Conservation (phyloP, 2,329 filamentous ascomycete species). For the Xylaria sp. region DNA sequence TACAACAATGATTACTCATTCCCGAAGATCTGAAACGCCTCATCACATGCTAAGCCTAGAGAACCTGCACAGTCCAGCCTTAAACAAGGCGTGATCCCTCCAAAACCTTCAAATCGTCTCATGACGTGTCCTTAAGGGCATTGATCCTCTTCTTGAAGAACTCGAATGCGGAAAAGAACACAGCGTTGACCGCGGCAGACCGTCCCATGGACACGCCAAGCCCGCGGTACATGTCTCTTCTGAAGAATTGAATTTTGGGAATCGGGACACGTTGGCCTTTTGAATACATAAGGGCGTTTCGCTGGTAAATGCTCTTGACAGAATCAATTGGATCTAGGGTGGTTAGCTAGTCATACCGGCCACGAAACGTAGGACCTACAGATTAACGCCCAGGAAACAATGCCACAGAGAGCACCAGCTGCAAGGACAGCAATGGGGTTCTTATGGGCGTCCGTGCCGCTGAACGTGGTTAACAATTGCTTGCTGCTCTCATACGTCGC, state of each 20-base stretch:
- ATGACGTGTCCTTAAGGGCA: conserved; percentile 57
- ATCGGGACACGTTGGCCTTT: conserved; percentile 71
- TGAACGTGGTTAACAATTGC: conserved; percentile 79
- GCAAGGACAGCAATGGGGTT: conserved; percentile 81
- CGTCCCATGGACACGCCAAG: conserved; percentile 85
- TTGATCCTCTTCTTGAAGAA: conserved; percentile 78
- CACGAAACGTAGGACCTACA: conserved; percentile 61
- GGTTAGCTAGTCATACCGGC: conserved; percentile 20
- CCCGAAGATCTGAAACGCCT: conserved; percentile 37
- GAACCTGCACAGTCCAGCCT: conserved; percentile 38
- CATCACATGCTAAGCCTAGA: conserved; percentile 38
- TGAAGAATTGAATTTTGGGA: conserved; percentile 82
- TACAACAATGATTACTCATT: conserved; percentile 24
- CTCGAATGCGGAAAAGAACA: conserved; percentile 91
- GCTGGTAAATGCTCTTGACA: conserved; percentile 86
- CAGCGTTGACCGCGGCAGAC: conserved; percentile 84
- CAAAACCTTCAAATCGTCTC: conserved; percentile 32
- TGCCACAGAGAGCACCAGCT: conserved; percentile 82
- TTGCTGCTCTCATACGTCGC: conserved; percentile 90
- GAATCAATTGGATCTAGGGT: conserved; percentile 75
- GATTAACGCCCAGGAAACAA: conserved; percentile 83
- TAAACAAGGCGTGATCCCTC: conserved; percentile 18
- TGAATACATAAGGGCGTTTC: conserved; percentile 77
- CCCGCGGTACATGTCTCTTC: conserved; percentile 82
- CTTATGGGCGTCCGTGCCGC: conserved; percentile 76